These are phyloP conservation scores for Phytophthora tentaculata DNA, from an alignment of 352 stramenopile species.

Conservation along the genomic window DNA sequence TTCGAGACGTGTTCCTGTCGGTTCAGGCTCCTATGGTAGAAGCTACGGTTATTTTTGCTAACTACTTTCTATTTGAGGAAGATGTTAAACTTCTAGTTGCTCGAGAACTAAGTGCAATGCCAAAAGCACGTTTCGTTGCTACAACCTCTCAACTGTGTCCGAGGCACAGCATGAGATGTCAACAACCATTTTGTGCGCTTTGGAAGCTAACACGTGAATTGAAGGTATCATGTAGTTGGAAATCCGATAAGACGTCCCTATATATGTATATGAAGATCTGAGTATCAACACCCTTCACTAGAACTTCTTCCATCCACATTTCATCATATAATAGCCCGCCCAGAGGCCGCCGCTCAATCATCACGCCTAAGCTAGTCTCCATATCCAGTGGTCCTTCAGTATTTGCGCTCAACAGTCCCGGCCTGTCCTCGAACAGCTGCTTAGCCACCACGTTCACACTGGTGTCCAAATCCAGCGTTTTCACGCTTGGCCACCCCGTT, in stretches of 20 bases:
- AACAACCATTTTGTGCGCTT: not conserved
- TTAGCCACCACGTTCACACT: no score
- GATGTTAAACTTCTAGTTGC: not conserved
- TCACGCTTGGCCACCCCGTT: no score
- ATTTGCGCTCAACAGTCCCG: no score
- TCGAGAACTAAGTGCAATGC: not conserved
- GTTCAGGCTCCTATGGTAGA: not conserved
- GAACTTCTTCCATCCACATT: no score
- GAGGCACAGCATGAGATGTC: not conserved
- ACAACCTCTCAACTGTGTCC: not conserved
- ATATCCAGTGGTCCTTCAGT: no score
- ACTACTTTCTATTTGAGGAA: not conserved
- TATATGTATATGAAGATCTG: not conserved
- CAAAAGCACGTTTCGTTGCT: not conserved
- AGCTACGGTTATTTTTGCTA: not conserved
- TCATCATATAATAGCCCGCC: no score
- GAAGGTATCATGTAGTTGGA: not conserved
- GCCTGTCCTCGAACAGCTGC: no score
- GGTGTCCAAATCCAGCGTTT: no score
- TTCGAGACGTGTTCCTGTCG: not conserved
- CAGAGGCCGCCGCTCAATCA: no score
- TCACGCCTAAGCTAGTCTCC: no score
- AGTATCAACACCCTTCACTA: no score
- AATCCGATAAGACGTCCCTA: not conserved
- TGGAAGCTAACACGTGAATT: not conserved